Conservation (phyloP, 768 basidiomycete species). For the Megacollybia marginata region DNA sequence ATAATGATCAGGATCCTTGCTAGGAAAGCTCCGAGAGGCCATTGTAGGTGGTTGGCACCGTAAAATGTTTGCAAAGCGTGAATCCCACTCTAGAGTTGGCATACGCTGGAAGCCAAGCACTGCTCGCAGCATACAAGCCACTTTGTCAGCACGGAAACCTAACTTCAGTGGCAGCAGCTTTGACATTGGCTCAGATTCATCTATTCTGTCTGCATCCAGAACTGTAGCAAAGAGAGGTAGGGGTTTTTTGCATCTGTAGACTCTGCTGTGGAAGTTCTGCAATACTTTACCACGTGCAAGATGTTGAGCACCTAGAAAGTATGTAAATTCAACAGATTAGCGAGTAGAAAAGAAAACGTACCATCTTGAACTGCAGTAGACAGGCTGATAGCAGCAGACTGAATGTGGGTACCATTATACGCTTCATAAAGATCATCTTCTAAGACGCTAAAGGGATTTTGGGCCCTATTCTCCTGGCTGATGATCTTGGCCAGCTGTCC, state of each 20-base stretch:
- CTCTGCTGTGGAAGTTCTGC: no score
- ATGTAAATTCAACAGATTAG: no score
- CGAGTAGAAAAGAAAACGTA: no score
- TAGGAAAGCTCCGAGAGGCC: background rate
- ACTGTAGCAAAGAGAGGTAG: no score
- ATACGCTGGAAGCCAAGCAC: background rate
- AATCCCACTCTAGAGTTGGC: background rate
- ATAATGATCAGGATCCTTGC: conserved; percentile 4
- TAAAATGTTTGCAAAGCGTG: background rate
- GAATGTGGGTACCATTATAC: background rate
- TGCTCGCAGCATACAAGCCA: no score
- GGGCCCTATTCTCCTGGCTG: background rate
- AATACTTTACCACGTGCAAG: no score
- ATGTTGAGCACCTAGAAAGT: no score
- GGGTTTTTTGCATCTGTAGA: no score
- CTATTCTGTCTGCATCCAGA: no score
- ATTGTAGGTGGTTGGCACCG: background rate
- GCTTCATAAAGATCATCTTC: background rate
- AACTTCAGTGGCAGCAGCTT: no score
- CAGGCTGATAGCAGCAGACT: background rate
- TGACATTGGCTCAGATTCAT: no score
- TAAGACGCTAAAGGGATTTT: background rate
- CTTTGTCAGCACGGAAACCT: no score
- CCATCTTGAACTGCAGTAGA: background rate
- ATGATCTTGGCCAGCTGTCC: background rate